Base-by-base conservation (phyloP, 78 protist genomes). In the Isochrysis galbana region DNA sequence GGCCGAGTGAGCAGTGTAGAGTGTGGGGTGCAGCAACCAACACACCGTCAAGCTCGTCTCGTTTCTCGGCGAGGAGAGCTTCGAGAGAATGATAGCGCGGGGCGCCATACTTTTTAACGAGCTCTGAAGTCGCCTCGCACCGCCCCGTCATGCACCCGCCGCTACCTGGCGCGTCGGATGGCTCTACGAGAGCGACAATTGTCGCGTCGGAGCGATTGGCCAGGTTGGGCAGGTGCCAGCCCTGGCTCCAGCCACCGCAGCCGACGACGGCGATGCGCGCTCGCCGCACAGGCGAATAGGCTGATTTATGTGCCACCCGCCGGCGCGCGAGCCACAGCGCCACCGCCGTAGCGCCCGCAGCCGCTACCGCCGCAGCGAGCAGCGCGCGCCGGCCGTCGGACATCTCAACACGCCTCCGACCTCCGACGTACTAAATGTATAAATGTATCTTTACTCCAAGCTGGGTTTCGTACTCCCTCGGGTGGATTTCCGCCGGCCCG, bases 211-310 rank as follows among this genome's bases (percentile, higher is more conserved):
- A 2, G 87, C 51, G 46, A 29, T 26, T 11, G n/a, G 46, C 1
- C 55, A 80, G 46, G 61, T 80, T 11, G 1, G 87, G 87, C 25
- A 80, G 87, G 87, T 80, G 87, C 87, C 87, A 80, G 38, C 87
- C 87, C 44, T 80, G 87, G n/a, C 41, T 42, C 87, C 87, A 80
- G 61, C 87, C 46, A 51, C 87, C 87, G 87, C 61, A 39, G 51
- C 87, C 87, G 55, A 44, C 87, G 41, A 80, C 87, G 54, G 87
- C 87, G 51, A 80, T 42, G 61, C 87, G 87, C 46, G 87, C 87
- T 11, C 61, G 61, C 61, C 61, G 61, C 29, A 14, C 61, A 14
- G 61, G 61, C n/a, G n/a, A n/a, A n/a, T n/a, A n/a, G n/a, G n/a
- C n/a, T n/a, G n/a, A n/a, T n/a, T n/a, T n/a, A n/a, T n/a, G n/a